Evolutionary conservation across 163 green algal species (phyloP).

Genomic region (Trebouxiophyceae sp.): DNA sequence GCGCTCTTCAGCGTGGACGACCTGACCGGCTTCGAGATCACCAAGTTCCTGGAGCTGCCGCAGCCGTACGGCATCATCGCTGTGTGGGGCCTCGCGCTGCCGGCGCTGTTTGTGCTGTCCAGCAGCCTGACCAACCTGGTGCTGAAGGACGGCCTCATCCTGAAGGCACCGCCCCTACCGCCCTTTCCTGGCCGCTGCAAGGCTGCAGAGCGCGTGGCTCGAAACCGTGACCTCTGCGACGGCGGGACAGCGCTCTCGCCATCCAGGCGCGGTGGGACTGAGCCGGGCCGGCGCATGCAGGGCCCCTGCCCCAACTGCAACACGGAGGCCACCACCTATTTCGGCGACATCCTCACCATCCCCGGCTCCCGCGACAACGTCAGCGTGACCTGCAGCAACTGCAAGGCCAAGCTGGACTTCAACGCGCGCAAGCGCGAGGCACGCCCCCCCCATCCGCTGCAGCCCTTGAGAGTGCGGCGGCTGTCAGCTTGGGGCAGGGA

Average conservation of each 20-base stretch:
- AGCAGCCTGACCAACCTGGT: slow-evolving; percentile 73
- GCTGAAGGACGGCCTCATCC: slow-evolving; percentile 76
- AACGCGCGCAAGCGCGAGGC: slow-evolving; percentile 59
- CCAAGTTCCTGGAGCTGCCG: slow-evolving; percentile 79
- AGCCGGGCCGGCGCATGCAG: slow-evolving; percentile 17
- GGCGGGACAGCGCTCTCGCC: neutral
- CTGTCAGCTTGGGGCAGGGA: too few species aligned
- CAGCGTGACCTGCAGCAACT: slow-evolving; percentile 60
- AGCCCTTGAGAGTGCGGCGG: too few species aligned
- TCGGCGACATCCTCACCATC: slow-evolving; percentile 85
- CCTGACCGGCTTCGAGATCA: slow-evolving; percentile 83
- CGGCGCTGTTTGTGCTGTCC: slow-evolving; percentile 69
- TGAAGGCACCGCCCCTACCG: slow-evolving; percentile 42
- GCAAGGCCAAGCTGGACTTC: slow-evolving; percentile 63
- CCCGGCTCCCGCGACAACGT: slow-evolving; percentile 58
- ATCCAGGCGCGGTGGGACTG: neutral
- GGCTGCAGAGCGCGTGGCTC: too few species aligned
- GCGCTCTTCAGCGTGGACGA: slow-evolving; percentile 83
- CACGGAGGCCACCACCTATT: slow-evolving; percentile 73
- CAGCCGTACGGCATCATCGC: slow-evolving; percentile 74
- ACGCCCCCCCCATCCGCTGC: neutral
- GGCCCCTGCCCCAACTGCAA: slow-evolving; percentile 84
- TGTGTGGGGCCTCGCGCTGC: slow-evolving; percentile 79
- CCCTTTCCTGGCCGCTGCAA: neutral
- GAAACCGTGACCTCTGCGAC: too few species aligned